These are phyloP conservation scores for Phytophthora idaei DNA, from an alignment of 352 stramenopile species.

Conservation along the genomic window DNA sequence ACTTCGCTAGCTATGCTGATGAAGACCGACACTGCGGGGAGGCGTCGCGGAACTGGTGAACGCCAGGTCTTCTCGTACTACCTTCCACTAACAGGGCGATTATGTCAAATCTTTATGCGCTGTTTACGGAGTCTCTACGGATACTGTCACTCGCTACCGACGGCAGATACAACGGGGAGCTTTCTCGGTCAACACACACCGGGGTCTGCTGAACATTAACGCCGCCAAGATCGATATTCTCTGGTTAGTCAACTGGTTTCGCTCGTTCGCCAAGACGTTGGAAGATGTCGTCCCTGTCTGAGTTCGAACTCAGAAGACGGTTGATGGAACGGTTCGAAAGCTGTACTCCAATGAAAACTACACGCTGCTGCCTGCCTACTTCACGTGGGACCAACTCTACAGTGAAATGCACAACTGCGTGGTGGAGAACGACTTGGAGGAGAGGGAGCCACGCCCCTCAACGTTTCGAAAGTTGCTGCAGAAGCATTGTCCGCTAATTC, in stretches of 20 bases:
- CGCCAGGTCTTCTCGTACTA: too few species aligned
- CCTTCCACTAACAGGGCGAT: too few species aligned
- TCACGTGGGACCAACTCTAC: conserved; percentile 25
- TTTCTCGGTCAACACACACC: neutral
- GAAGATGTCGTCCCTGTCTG: conserved; percentile 11
- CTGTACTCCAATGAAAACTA: too few species aligned
- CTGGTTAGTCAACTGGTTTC: conserved; percentile 6
- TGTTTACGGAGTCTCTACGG: too few species aligned
- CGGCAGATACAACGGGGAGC: neutral
- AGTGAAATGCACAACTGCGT: conserved; percentile 23
- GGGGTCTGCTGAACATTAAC: neutral
- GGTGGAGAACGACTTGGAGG: neutral
- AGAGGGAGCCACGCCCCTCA: neutral
- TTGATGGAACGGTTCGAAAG: neutral
- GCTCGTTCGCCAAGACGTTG: neutral
- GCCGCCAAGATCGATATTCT: neutral
- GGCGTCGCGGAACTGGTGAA: too few species aligned
- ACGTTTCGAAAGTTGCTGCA: conserved; percentile 18
- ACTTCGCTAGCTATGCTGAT: too few species aligned
- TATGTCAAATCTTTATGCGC: too few species aligned
- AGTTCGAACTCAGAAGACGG: conserved; percentile 2
- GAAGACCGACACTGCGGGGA: too few species aligned
- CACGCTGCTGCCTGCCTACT: conserved; percentile 13
- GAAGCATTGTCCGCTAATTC: conserved; percentile 2
- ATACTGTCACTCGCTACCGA: neutral